A percentile compares a stretch with the other conserved stretches of the same genome.
These are phyloP conservation scores for Neoscytalidium dimidiatum DNA, from an alignment of 2,329 filamentous ascomycete genomes.

Conservation along the genomic window DNA sequence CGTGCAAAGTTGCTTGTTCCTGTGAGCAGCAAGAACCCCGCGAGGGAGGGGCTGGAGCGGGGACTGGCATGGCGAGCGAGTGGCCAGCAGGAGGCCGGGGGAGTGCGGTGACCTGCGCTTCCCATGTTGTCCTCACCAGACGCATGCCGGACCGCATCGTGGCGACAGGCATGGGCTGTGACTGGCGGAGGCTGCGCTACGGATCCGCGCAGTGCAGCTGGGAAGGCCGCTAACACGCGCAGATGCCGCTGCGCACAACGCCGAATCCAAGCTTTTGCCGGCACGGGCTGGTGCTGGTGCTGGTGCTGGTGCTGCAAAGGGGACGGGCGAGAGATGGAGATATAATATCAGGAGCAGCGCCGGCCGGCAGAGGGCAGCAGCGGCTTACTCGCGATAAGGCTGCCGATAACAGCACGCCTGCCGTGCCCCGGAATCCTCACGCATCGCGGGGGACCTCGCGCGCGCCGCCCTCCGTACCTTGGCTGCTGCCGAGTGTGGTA, in stretches of 20 bases:
- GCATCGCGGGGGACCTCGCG: not conserved
- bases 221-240: slow-evolving; percentile 1
- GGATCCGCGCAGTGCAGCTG: slow-evolving; percentile 10
- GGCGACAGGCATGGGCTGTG: not conserved
- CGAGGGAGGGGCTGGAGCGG: slow-evolving; percentile 1
- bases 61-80: not conserved
- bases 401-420: slow-evolving; percentile 2
- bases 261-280: not conserved
- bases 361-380: not conserved
- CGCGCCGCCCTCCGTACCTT: not conserved
- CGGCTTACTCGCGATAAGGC: slow-evolving; percentile 6
- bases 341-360: no score
- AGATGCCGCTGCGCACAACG: not conserved
- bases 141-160: slow-evolving; percentile 2
- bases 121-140: not conserved
- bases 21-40: slow-evolving; percentile 4
- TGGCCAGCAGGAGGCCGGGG: not conserved
- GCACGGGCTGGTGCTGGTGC: not conserved
- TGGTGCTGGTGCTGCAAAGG: no score
- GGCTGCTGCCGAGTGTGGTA: not conserved
- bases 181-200: not conserved
- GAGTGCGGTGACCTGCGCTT: not conserved
- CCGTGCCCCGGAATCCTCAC: not conserved
- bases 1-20: slow-evolving; percentile 15
- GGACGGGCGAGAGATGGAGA: not conserved